phyloP scores from a whole-genome alignment of 441 rosid species.

The Euphorbia celastroides region DNA sequence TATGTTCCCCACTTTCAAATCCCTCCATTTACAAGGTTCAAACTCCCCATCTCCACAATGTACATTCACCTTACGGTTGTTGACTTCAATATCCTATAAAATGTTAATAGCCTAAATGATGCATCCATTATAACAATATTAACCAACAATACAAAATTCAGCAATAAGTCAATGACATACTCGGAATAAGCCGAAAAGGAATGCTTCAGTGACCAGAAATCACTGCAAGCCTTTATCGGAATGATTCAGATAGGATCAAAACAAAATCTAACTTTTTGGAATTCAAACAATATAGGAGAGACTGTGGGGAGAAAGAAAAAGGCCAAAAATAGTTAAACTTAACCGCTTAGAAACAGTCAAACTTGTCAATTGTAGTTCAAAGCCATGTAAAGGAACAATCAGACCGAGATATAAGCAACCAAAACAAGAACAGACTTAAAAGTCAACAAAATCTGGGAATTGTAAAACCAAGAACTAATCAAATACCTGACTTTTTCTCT shows the following conservation, averaged over 20 bases:
- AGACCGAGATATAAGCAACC: too few species aligned
- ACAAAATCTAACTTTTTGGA: background rate
- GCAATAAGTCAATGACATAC: background rate
- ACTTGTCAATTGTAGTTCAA: background rate
- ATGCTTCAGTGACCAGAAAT: background rate
- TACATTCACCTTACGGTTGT: constrained; percentile 59
- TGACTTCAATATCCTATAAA: constrained; percentile 69
- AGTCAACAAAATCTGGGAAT: background rate
- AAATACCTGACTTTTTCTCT: constrained; percentile 66
- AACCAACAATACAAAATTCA: background rate
- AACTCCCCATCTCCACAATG: constrained; percentile 65
- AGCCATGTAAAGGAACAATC: background rate
- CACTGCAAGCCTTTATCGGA: too few species aligned
- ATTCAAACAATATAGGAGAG: background rate
- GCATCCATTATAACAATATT: constrained; percentile 1
- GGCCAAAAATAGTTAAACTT: constrained; percentile 1
- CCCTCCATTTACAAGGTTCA: constrained; percentile 52
- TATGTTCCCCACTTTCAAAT: constrained; percentile 78
- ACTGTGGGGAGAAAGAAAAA: background rate
- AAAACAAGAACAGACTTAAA: too few species aligned
- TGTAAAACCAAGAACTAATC: background rate
- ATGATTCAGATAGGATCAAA: background rate
- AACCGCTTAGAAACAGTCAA: constrained; percentile 1
- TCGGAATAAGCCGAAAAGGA: background rate
- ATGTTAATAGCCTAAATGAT: constrained; percentile 7